Evolutionary conservation across 1,284 basidiomycete genomes (phyloP).

Genomic region (Ceraceosorus guamensis): DNA sequence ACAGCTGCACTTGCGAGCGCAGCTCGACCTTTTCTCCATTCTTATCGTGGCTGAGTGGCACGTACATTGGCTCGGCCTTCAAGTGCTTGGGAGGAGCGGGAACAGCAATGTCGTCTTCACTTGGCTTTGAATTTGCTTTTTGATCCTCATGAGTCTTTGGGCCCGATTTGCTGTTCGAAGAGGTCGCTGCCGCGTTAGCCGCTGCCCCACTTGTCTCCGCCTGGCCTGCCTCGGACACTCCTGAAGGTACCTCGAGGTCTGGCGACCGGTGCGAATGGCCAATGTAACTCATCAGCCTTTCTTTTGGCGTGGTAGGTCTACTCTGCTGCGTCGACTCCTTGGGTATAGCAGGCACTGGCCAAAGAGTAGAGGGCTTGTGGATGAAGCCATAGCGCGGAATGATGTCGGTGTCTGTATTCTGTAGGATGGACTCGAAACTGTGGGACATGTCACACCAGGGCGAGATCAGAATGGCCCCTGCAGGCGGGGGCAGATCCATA

Average conservation of each 20-base stretch:
- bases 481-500: slow-evolving; percentile 69
- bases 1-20: slow-evolving; percentile 70
- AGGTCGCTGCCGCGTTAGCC: neutral
- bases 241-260: neutral
- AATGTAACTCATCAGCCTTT: too few relatives aligned
- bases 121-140: too few relatives aligned
- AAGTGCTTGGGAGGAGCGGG: slow-evolving; percentile 14
- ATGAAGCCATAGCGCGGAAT: slow-evolving; percentile 53
- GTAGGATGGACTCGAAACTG: slow-evolving; percentile 79
- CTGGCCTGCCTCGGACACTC: neutral
- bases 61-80: slow-evolving; percentile 25
- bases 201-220: too few relatives aligned
- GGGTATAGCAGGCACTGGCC: slow-evolving; percentile 26
- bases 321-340: neutral
- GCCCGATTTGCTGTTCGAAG: neutral
- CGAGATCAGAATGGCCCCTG: slow-evolving; percentile 71
- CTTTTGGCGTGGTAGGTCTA: too few relatives aligned
- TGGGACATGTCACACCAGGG: slow-evolving; percentile 82
- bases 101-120: too few relatives aligned
- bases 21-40: slow-evolving; percentile 20
- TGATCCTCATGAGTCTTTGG: too few relatives aligned
- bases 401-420: slow-evolving; percentile 69
- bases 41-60: slow-evolving; percentile 12
- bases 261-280: too few relatives aligned
- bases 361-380: slow-evolving; percentile 45